phyloP scores from a whole-genome alignment of 164 flowering plant genomes.

The Dillenia suffruticosa region DNA sequence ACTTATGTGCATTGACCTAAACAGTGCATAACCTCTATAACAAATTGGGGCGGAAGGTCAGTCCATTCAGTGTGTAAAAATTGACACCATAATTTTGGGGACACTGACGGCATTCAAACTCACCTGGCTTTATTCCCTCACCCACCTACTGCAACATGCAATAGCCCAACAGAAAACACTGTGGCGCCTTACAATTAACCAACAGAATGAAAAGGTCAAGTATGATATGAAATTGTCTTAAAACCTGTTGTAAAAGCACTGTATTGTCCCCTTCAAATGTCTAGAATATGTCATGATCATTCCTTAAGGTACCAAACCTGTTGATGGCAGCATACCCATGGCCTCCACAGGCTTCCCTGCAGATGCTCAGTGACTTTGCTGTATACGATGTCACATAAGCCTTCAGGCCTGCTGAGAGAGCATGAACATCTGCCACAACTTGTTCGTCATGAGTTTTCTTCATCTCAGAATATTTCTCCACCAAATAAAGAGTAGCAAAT shows the following conservation, averaged over 20 bases:
- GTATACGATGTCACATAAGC: conserved; percentile 88
- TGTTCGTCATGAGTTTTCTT: conserved; percentile 80
- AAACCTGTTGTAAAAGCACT: conserved; percentile 93
- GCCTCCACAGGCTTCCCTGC: conserved; percentile 97
- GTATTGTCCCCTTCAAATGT: conserved; percentile 99
- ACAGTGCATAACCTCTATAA: too few species aligned
- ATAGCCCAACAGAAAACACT: too few species aligned
- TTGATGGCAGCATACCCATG: conserved; percentile 98
- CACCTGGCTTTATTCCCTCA: not conserved
- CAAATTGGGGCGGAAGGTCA: too few species aligned
- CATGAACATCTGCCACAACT: conserved; percentile 79
- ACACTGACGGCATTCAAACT: not conserved
- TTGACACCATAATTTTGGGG: too few species aligned
- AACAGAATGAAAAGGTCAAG: too few species aligned
- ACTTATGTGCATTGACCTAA: too few species aligned
- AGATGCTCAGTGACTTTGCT: conserved; percentile 73
- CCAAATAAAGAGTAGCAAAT: conserved; percentile 66
- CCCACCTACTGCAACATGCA: not conserved
- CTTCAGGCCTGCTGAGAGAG: conserved; percentile 89
- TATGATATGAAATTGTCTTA: not conserved
- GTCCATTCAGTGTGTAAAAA: too few species aligned
- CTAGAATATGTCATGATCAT: conserved; percentile 97
- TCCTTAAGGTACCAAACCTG: conserved; percentile 81
- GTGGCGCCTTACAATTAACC: too few species aligned
- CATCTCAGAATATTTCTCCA: conserved; percentile 87